These are phyloP conservation scores for Pythium insidiosum DNA, from an alignment of 352 stramenopile genomes.

Conservation along the genomic window DNA sequence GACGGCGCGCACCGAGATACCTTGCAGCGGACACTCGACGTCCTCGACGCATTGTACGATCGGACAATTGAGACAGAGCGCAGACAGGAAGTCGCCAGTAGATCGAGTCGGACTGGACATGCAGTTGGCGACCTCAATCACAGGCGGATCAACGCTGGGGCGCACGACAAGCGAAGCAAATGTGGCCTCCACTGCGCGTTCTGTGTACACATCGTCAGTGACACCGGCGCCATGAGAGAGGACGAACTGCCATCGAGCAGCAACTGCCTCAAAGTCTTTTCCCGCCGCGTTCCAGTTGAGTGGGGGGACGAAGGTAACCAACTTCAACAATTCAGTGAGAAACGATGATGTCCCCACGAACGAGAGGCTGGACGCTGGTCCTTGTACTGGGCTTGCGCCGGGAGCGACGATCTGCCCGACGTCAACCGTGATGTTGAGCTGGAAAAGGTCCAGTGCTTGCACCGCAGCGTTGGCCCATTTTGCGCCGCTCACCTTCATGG, in stretches of 20 bases:
- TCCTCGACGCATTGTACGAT: slow-evolving; percentile 40
- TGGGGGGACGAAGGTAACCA: slow-evolving; percentile 26
- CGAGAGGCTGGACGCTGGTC: too few relatives aligned
- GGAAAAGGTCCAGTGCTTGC: slow-evolving; percentile 7
- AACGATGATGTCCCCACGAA: neutral
- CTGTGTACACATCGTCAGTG: too few relatives aligned
- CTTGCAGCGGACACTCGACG: slow-evolving; percentile 15
- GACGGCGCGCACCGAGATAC: slow-evolving; percentile 26
- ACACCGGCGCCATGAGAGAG: slow-evolving; percentile 15
- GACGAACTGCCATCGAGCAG: too few relatives aligned
- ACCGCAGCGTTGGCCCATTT: too few relatives aligned
- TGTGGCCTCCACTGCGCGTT: slow-evolving; percentile 9
- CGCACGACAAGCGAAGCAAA: slow-evolving; percentile 26
- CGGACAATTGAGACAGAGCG: slow-evolving; percentile 27
- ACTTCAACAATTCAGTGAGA: slow-evolving; percentile 7
- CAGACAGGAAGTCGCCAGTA: slow-evolving; percentile 33
- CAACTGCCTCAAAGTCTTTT: too few relatives aligned
- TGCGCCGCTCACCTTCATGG: too few relatives aligned
- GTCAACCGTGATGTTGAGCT: slow-evolving; percentile 15
- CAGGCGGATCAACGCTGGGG: slow-evolving; percentile 23
- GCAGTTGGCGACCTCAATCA: slow-evolving; percentile 27
- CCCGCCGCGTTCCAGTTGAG: slow-evolving; percentile 46
- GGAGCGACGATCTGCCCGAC: too few relatives aligned
- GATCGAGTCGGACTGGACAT: slow-evolving; percentile 19
- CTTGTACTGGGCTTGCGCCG: too few relatives aligned